Conservation (phyloP, 352 stramenopile genomes). For the Halophytophthora polymorphica region DNA sequence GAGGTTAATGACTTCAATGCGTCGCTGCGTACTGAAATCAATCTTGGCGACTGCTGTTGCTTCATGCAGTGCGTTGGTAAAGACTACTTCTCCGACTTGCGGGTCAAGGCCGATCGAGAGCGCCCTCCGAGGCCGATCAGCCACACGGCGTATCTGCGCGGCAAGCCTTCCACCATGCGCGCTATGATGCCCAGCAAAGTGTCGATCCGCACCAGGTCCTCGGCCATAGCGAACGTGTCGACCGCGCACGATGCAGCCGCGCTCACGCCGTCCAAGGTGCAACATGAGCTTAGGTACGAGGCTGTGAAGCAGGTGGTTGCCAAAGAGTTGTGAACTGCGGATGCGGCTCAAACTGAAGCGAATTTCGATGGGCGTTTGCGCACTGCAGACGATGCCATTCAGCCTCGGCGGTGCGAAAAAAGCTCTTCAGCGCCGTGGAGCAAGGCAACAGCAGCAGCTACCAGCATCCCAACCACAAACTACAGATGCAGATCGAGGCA, state of each 20-base stretch:
- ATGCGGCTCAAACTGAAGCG: neutral
- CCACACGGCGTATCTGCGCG: constrained; percentile 15
- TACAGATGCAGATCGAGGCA: constrained; percentile 34
- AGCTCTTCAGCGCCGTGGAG: constrained; percentile 57
- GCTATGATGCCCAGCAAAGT: constrained; percentile 9
- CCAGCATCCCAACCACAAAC: constrained; percentile 26
- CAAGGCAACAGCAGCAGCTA: constrained; percentile 29
- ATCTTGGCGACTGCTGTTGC: neutral
- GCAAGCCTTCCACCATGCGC: constrained; percentile 20
- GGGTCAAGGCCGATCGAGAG: constrained; percentile 24
- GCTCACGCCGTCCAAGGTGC: constrained; percentile 21
- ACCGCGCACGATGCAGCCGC: constrained; percentile 4
- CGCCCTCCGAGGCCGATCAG: constrained; percentile 7
- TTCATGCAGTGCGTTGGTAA: constrained; percentile 12
- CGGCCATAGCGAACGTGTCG: neutral
- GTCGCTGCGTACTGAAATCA: neutral
- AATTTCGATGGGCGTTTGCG: neutral
- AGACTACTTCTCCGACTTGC: constrained; percentile 20
- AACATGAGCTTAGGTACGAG: constrained; percentile 22
- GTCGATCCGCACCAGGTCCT: constrained; percentile 3
- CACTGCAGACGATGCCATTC: constrained; percentile 57
- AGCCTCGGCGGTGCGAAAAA: constrained; percentile 60
- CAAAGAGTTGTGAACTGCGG: neutral
- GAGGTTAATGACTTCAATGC: neutral
- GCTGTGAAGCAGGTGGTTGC: neutral